A percentile compares a stretch with the other conserved stretches of the same genome.
phyloP scores from a whole-genome alignment of 768 basidiomycete species.

The Agaricus sinodeliciosus region DNA sequence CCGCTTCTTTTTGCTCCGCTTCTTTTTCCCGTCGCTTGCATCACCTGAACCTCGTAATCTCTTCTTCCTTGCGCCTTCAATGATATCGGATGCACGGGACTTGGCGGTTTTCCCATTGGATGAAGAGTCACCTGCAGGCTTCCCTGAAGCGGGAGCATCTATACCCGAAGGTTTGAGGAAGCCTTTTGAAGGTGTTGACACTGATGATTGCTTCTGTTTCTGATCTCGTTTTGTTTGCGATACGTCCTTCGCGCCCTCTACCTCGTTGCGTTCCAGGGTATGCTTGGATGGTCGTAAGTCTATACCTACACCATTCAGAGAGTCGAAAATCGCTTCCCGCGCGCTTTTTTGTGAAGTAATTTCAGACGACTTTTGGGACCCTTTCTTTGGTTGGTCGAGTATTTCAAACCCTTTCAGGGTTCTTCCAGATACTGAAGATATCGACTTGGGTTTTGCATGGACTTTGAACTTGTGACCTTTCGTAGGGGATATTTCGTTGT shows the following conservation, averaged over 20 bases:
- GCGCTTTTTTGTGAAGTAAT: slow-evolving; percentile 31
- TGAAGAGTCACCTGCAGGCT: slow-evolving; percentile 1
- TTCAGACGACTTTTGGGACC: slow-evolving; percentile 11
- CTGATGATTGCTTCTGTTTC: slow-evolving; percentile 9
- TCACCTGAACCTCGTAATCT: slow-evolving; percentile 18
- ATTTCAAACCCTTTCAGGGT: slow-evolving; percentile 17
- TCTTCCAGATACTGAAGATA: slow-evolving; percentile 18
- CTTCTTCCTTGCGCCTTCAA: slow-evolving; percentile 23
- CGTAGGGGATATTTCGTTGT: neutral
- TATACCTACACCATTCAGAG: slow-evolving; percentile 34
- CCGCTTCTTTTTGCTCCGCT: slow-evolving; percentile 29
- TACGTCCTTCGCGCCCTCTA: neutral
- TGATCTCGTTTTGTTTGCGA: neutral
- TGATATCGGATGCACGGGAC: slow-evolving; percentile 10
- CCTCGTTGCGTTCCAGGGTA: neutral
- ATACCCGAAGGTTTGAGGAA: slow-evolving; percentile 57
- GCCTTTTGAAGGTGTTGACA: slow-evolving; percentile 11
- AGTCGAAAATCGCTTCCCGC: slow-evolving; percentile 39
- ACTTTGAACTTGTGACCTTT: slow-evolving; percentile 17
- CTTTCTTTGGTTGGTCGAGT: slow-evolving; percentile 4
- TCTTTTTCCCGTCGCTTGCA: slow-evolving; percentile 18
- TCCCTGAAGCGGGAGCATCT: slow-evolving; percentile 33
- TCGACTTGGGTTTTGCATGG: slow-evolving; percentile 21
- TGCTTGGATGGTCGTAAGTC: slow-evolving; percentile 34
- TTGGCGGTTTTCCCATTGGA: slow-evolving; percentile 1